Percentiles rank a stretch among this genome's conserved stretches.
These are phyloP conservation scores for Verticillium isaacii DNA, from an alignment of 2,329 filamentous ascomycete genomes.

Conservation along the genomic window DNA sequence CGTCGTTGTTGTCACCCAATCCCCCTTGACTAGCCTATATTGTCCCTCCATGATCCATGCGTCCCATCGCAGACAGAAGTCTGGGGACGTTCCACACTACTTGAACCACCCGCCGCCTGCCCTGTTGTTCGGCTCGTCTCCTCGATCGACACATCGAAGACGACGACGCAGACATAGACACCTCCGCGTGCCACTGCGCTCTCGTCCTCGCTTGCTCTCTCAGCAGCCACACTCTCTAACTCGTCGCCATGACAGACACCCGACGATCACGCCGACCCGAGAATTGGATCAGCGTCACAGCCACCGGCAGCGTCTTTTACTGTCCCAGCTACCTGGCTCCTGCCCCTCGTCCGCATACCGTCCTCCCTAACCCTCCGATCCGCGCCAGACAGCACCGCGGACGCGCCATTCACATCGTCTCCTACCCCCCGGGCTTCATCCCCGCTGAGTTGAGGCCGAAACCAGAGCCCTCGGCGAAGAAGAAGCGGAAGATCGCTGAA, in stretches of 20 bases:
- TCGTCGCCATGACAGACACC: slow-evolving; percentile 12
- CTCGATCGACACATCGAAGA: not conserved
- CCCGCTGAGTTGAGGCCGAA: slow-evolving; percentile 36
- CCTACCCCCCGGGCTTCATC: slow-evolving; percentile 36
- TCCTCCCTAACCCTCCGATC: slow-evolving; percentile 31
- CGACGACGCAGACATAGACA: not conserved
- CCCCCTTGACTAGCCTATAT: not conserved
- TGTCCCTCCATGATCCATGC: not conserved
- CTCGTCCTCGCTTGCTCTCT: not conserved
- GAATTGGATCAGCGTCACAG: slow-evolving; percentile 13
- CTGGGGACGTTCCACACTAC: not conserved
- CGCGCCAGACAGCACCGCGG: slow-evolving; percentile 32
- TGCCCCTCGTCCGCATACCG: slow-evolving; percentile 6
- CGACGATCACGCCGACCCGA: slow-evolving; percentile 11
- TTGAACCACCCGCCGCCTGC: not conserved
- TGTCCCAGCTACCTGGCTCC: slow-evolving; percentile 16
- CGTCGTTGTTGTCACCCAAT: slow-evolving; percentile 7
- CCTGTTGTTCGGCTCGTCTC: not conserved
- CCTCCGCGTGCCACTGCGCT: not conserved
- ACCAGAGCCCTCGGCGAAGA: slow-evolving; percentile 28
- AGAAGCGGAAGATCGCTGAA: not conserved
- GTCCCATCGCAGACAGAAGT: not conserved
- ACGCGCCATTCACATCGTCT: slow-evolving; percentile 37
- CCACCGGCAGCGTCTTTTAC: slow-evolving; percentile 21
- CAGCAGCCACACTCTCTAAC: not conserved